Evolutionary conservation across 164 flowering plant species (phyloP), one percentile per base, ranked within the genome.

Genomic region (Magnolia kwangsiensis): DNA sequence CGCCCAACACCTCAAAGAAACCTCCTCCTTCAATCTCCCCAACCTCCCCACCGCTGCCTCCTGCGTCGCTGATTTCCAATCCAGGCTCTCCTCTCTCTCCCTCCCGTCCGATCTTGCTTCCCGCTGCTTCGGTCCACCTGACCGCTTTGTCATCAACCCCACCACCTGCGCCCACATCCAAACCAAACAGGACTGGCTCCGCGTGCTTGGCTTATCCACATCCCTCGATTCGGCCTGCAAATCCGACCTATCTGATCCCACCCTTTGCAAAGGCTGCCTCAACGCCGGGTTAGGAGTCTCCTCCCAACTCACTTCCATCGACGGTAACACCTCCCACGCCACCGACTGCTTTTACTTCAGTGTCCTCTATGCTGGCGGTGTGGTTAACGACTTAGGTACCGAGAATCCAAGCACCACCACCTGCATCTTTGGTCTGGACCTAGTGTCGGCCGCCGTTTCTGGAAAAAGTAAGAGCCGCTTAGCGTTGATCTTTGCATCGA

Each of bases 341-440:
- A 80, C 16, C 0, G 78, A 87, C 19, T 93, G 98, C 78, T 90
- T 86, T 63, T 83, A 93, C 77, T 90, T 83, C 74, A 63, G 91
- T 0, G 67, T 89, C 65, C 78, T 91, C 23, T 93, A 91, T 83
- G 96, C 96, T 76, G 96, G 89, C 58, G 98, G 89, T 7, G 75
- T 90, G 49, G 92, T 84, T 4, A 90, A 85, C 78, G 78, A 85
- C 37, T 55, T 76, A 51, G 98, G 98, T 0, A 95, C 98, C 11
- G 80, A 89, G 76, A 82, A 85, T 74, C n/a, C 75, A 18, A 82
- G 84, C 16, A 87, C 92, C 2, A 75, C 88, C 69, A 16, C 79
- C 8, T 93, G 96, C 74, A 83, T 89, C 8, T 81, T 91, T 65
- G 88, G 85, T 1, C 63, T 92, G 59, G 27, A 85, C 0, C 61